A percentile compares a stretch with the other conserved stretches of the same genome.
phyloP scores from a whole-genome alignment of 768 basidiomycete genomes.

The Psilocybe cyanescens region DNA sequence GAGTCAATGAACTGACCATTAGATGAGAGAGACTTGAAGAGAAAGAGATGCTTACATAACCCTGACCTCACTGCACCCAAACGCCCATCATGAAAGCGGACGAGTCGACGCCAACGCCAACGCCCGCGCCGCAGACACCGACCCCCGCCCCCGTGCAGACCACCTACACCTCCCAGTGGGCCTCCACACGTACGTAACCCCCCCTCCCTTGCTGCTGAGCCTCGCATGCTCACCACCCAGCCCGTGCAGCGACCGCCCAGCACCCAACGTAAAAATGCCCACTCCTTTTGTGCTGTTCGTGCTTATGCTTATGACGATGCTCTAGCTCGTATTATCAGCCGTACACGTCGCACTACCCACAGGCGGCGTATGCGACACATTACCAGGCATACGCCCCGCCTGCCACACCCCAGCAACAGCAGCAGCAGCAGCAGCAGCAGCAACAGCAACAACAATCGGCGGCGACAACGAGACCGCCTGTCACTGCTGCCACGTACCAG shows the following conservation, averaged over 20 bases:
- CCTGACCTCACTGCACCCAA: not conserved
- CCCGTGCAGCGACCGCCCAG: constrained; percentile 44
- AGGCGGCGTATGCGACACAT: constrained; percentile 47
- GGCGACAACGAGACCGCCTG: constrained; percentile 15
- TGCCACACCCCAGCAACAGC: constrained; percentile 30
- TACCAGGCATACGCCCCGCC: constrained; percentile 45
- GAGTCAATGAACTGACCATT: not conserved
- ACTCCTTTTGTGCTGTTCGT: too few species aligned
- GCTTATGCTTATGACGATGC: too few species aligned
- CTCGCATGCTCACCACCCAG: constrained; percentile 15
- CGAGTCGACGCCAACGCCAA: constrained; percentile 12
- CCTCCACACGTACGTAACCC: constrained; percentile 30
- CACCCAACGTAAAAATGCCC: constrained; percentile 39
- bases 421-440: constrained; percentile 30
- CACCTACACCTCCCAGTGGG: constrained; percentile 36
- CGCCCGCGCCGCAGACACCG: constrained; percentile 10
- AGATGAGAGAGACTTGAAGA: too few species aligned
- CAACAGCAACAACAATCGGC: constrained; percentile 19
- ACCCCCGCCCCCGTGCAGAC: constrained; percentile 22
- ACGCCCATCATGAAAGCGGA: constrained; percentile 13
- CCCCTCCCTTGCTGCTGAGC: not conserved
- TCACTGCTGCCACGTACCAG: constrained; percentile 20
- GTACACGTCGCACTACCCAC: constrained; percentile 47
- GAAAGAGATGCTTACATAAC: too few species aligned
- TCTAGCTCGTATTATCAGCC: constrained; percentile 47